phyloP scores from a whole-genome alignment of 768 basidiomycete genomes.

The Leccinum uliginosum region DNA sequence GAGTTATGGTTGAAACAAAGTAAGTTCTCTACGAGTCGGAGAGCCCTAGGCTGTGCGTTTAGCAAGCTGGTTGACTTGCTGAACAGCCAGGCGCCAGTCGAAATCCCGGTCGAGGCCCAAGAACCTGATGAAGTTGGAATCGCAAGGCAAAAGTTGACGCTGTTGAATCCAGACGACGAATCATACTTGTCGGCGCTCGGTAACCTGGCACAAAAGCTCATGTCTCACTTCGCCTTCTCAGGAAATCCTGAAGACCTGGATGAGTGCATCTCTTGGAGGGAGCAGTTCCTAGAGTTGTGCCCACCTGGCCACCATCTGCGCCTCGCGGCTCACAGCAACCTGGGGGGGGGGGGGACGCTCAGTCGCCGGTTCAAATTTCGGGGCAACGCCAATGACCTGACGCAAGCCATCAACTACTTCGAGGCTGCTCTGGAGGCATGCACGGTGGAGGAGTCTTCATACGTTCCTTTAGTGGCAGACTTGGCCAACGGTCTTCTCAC shows the following conservation, averaged over 20 bases:
- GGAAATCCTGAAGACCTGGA: constrained; percentile 24
- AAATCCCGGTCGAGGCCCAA: background rate
- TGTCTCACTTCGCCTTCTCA: constrained; percentile 20
- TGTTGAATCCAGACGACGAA: constrained; percentile 3
- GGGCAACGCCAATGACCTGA: constrained; percentile 18
- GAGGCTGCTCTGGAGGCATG: constrained; percentile 11
- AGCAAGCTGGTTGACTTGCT: background rate
- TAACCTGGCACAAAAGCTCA: constrained; percentile 8
- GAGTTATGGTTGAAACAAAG: constrained; percentile 7
- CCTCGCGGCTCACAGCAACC: constrained; percentile 12
- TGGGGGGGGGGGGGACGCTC: constrained; percentile 19
- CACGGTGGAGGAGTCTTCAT: constrained; percentile 10
- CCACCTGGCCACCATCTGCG: constrained; percentile 18
- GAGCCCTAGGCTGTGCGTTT: background rate
- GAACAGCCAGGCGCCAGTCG: background rate
- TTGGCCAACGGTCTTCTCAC: constrained; percentile 18
- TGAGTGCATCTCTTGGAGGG: constrained; percentile 17
- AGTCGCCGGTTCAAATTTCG: constrained; percentile 19
- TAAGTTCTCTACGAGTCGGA: background rate
- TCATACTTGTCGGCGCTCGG: constrained; percentile 10
- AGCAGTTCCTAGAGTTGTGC: constrained; percentile 18
- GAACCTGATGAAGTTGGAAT: constrained; percentile 8
- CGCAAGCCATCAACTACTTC: constrained; percentile 15
- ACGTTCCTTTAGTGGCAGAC: constrained; percentile 14
- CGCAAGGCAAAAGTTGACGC: constrained; percentile 9